Conservation (phyloP, 257 asterid genomes). For the Paulownia fortunei region DNA sequence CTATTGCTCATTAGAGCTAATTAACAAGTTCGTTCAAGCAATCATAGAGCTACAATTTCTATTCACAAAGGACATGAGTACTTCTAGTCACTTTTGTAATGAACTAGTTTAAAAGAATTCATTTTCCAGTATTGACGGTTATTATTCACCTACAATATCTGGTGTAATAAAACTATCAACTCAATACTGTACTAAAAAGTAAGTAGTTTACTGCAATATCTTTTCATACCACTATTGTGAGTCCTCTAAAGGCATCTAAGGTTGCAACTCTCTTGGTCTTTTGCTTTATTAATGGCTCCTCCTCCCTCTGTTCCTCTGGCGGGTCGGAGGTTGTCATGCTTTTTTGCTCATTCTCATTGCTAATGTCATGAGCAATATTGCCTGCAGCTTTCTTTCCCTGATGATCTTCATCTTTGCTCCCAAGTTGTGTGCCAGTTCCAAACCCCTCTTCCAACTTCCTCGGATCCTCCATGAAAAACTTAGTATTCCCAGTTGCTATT, state of each 20-base stretch:
- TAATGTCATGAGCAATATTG: background rate
- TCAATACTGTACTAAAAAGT: background rate
- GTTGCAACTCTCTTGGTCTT: conserved; percentile 73
- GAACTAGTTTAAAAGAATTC: background rate
- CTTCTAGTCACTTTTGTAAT: too few relatives aligned
- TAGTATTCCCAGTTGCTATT: too few relatives aligned
- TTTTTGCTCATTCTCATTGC: conserved; percentile 13
- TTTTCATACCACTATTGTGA: conserved; percentile 68
- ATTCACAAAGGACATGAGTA: background rate
- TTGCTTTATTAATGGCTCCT: conserved; percentile 42
- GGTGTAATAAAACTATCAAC: background rate
- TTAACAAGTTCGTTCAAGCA: background rate
- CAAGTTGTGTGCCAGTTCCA: conserved; percentile 14
- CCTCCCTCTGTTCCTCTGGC: conserved; percentile 30
- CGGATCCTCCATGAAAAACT: conserved; percentile 47
- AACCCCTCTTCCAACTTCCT: conserved; percentile 61
- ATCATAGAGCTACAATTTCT: background rate
- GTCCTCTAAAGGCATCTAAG: conserved; percentile 86
- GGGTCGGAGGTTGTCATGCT: background rate
- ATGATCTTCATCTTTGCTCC: conserved; percentile 18
- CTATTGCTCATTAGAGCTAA: background rate
- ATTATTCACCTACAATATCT: background rate
- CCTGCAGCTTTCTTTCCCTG: conserved; percentile 24
- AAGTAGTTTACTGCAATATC: too few relatives aligned
- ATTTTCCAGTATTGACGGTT: background rate